A percentile compares a stretch with the other conserved stretches of the same genome.
Evolutionary conservation across 1,139 yeast genomes (phyloP).

Genomic region (Protomyces inouyei): DNA sequence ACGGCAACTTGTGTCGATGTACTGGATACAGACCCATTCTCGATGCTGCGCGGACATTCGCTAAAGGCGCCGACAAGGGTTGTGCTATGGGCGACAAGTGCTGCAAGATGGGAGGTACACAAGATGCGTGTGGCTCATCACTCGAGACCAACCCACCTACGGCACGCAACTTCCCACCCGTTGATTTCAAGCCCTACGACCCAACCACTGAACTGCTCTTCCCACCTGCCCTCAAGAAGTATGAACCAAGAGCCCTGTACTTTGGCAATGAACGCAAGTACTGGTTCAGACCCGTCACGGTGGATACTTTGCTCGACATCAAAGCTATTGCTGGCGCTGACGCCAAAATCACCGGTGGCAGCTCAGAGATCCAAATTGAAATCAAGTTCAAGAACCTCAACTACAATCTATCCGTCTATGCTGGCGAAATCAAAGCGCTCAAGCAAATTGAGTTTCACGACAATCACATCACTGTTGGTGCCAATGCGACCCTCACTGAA

Average conservation of each 20-base stretch:
- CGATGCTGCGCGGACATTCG: constrained; percentile 46
- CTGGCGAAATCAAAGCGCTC: constrained; percentile 45
- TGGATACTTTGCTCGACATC: constrained; percentile 41
- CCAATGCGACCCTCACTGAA: constrained; percentile 43
- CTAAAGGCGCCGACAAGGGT: constrained; percentile 36
- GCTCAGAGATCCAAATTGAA: constrained; percentile 48
- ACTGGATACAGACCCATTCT: constrained; percentile 49
- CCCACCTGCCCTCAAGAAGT: constrained; percentile 41
- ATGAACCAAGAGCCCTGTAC: constrained; percentile 38
- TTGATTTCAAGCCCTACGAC: constrained; percentile 42
- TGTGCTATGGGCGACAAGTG: constrained; percentile 31
- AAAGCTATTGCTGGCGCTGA: constrained; percentile 39
- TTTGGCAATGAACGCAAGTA: constrained; percentile 42
- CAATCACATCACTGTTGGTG: constrained; percentile 36
- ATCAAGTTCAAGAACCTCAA: constrained; percentile 45
- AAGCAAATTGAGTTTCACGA: constrained; percentile 37
- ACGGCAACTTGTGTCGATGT: constrained; percentile 48
- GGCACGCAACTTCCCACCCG: constrained; percentile 18
- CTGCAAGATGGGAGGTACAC: constrained; percentile 8
- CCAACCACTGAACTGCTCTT: constrained; percentile 43
- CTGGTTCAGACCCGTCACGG: constrained; percentile 46
- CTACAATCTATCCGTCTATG: constrained; percentile 43
- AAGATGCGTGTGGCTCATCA: constrained; percentile 2
- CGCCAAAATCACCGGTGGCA: constrained; percentile 47
- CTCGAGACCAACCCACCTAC: constrained; percentile 11